Evolutionary conservation across 805 yeast genomes (phyloP), one percentile per base, ranked within the genome.

Genomic region (Saccharomycopsis fodiens): DNA sequence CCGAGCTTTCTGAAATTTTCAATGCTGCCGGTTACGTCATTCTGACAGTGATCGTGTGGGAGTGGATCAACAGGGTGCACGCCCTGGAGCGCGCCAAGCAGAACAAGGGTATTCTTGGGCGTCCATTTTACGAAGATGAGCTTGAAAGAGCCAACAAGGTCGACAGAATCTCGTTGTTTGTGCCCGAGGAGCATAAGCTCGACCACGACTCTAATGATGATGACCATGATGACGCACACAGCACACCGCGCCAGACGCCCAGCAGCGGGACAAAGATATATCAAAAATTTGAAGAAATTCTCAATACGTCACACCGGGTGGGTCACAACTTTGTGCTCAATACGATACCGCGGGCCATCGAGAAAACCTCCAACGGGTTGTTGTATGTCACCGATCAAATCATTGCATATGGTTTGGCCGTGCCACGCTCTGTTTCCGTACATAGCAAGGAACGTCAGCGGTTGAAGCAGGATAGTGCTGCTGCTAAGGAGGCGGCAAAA

Each of bases 31-130:
- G 82, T n/a, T 82, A 80, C 57, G 74, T 83, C 6, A 68, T 82
- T 17, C 74, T 85, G 30, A 82, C 85, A 25, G 82, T 82, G 4
- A 70, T 82, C 8, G 85, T 85, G 1, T 84, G 94, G 93, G 94
- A 85, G 60, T 86, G 94, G 91, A 72, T 83, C 50, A 84, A 82
- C 56, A 69, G 83, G 51, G 69, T 81, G 45, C 72, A 73, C 42
- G 66, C 72, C 10, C 60, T 81, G 35, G 79, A 78, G 62, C 74
- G 76, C 51, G 65, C 65, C 13, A 71, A 73, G 44, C 89, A 84
- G 54, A 76, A 78, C 36, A 80, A 78, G 48, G 85, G 91, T 5
- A 74, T 85, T 3, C 59, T 86, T 34, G 95, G 95, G 1, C 66
- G 94, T 49, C 78, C 79, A 15, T 74, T 83, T 37, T 82, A 76